Evolutionary conservation across 2,329 filamentous ascomycete genomes (phyloP).

Genomic region (Aspergillus spinulosporus): DNA sequence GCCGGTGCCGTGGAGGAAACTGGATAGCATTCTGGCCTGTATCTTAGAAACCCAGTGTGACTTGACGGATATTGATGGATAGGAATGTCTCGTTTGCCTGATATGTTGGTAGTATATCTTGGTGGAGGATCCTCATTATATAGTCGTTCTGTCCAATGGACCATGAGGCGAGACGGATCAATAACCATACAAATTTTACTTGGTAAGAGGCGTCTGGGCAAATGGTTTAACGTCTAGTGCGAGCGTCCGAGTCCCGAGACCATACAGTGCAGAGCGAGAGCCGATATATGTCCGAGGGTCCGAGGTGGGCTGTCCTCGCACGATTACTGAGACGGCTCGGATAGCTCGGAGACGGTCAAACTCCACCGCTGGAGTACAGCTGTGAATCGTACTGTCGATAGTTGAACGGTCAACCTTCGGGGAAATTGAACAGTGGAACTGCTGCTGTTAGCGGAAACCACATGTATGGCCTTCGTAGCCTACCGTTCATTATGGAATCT

Average conservation of each 20-base stretch:
- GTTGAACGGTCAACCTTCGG: slow-evolving; percentile 16
- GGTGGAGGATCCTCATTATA: background rate
- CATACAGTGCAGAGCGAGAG: too few relatives aligned
- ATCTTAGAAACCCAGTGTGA: background rate
- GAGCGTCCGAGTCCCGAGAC: background rate
- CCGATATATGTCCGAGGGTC: background rate
- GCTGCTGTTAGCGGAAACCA: background rate
- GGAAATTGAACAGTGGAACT: slow-evolving; percentile 30
- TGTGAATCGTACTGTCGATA: background rate
- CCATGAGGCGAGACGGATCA: too few relatives aligned
- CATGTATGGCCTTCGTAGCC: background rate
- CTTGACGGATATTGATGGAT: background rate
- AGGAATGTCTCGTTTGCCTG: background rate
- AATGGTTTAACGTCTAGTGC: too few relatives aligned
- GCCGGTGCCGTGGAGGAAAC: slow-evolving; percentile 1
- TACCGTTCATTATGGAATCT: slow-evolving; percentile 35
- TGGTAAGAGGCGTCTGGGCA: too few relatives aligned
- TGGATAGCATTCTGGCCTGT: slow-evolving; percentile 2
- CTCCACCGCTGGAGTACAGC: background rate
- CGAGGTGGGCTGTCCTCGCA: background rate
- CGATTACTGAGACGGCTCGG: background rate
- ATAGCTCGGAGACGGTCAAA: background rate
- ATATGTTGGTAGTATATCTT: background rate
- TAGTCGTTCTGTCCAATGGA: too few relatives aligned
- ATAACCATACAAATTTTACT: too few relatives aligned